These are phyloP conservation scores for Davidsoniella eucalypti DNA, from an alignment of 2,329 filamentous ascomycete genomes.

Conservation along the genomic window DNA sequence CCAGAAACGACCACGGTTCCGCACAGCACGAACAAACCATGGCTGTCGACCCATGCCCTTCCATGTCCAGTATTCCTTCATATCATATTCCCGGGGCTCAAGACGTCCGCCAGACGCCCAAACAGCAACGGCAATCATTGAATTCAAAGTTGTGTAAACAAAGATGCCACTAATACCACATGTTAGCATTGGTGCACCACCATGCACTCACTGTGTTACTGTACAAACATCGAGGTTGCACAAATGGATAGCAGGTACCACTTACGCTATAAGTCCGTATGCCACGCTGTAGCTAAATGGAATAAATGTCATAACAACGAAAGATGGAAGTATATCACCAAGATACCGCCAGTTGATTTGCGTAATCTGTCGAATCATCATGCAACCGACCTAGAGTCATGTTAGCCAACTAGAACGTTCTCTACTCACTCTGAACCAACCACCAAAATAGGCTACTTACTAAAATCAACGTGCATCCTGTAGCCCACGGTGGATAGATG, in stretches of 20 bases:
- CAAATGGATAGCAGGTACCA: too few relatives aligned
- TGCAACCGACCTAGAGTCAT: slow-evolving; percentile 42
- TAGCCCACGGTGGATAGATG: slow-evolving; percentile 78
- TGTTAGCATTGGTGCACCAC: slow-evolving; percentile 3
- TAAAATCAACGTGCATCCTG: slow-evolving; percentile 55
- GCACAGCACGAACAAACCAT: slow-evolving; percentile 28
- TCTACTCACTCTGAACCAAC: too few relatives aligned
- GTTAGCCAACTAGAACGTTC: not conserved
- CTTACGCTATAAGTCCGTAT: slow-evolving; percentile 57
- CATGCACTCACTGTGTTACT: not conserved
- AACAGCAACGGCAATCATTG: slow-evolving; percentile 29
- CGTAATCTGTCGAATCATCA: slow-evolving; percentile 62
- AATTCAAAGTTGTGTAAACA: slow-evolving; percentile 33
- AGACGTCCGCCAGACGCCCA: slow-evolving; percentile 26
- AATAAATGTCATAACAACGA: slow-evolving; percentile 59
- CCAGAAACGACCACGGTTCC: slow-evolving; percentile 9
- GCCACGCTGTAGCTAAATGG: slow-evolving; percentile 67
- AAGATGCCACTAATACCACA: slow-evolving; percentile 31
- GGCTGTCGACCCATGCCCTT: slow-evolving; percentile 30
- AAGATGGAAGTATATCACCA: slow-evolving; percentile 59
- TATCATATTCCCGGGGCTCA: slow-evolving; percentile 34
- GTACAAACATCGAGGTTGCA: not conserved
- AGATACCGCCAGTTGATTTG: slow-evolving; percentile 65
- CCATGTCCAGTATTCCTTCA: slow-evolving; percentile 41
- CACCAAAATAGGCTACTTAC: slow-evolving; percentile 22